These are phyloP conservation scores for Deuterostichococcus epilithicus DNA, from an alignment of 139 green algal species.

Conservation along the genomic window DNA sequence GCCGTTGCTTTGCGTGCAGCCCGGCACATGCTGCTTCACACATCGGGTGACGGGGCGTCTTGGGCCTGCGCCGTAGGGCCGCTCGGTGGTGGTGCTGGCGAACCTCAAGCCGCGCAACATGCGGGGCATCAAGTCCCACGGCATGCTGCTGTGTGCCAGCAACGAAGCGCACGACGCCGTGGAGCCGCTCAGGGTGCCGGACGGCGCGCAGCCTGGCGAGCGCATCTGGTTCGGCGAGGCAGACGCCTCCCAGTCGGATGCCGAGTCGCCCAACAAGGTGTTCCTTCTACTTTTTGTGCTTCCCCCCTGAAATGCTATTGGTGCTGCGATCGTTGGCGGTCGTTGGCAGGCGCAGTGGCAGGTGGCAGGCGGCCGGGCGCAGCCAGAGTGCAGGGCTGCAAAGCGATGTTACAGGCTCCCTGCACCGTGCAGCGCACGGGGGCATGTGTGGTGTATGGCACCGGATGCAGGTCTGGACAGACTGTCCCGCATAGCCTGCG, in stretches of 20 bases:
- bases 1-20: no score
- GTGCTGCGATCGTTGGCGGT: not conserved
- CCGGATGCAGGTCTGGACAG: not conserved
- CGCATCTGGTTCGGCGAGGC: constrained; percentile 57
- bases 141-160: constrained; percentile 90
- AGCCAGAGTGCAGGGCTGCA: no score
- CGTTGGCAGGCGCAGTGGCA: not conserved
- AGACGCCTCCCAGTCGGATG: constrained; percentile 21
- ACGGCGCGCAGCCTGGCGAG: constrained; percentile 72
- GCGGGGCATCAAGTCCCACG: constrained; percentile 80
- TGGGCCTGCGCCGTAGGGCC: constrained; percentile 33
- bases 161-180: constrained; percentile 71
- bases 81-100: constrained; percentile 77
- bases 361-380: not conserved
- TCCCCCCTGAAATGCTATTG: not conserved
- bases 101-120: constrained; percentile 98
- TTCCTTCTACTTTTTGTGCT: not conserved
- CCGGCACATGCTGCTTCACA: no score
- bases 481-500: constrained; percentile 15
- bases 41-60: not conserved
- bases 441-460: not conserved
- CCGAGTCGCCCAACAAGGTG: constrained; percentile 38
- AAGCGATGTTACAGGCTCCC: not conserved
- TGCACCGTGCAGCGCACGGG: not conserved
- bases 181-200: constrained; percentile 72